Evolutionary conservation across 805 yeast genomes (phyloP).

Genomic region (Wickerhamomyces canadensis): DNA sequence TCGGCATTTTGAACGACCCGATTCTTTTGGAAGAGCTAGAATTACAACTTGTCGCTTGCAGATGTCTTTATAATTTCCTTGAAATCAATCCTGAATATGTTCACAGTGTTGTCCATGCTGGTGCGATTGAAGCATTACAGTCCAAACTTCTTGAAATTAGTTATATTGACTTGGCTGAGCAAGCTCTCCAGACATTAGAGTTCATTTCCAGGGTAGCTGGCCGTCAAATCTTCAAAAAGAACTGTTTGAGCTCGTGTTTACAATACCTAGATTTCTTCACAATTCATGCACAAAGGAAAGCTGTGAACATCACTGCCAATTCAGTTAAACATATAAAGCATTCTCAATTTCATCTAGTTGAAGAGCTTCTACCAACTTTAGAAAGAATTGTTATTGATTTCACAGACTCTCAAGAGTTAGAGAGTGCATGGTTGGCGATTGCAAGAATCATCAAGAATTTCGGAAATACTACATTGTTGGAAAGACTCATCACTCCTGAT

Average conservation of each 20-base stretch:
- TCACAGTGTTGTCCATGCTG: constrained; percentile 54
- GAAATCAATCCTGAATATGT: constrained; percentile 68
- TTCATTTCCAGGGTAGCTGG: constrained; percentile 53
- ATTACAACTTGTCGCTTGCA: constrained; percentile 74
- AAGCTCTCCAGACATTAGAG: constrained; percentile 72
- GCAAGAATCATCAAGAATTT: constrained; percentile 52
- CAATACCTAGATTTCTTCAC: constrained; percentile 84
- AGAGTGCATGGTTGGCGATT: constrained; percentile 60
- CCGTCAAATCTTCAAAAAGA: constrained; percentile 45
- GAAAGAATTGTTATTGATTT: constrained; percentile 47
- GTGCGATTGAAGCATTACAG: constrained; percentile 62
- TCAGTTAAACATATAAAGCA: constrained; percentile 47
- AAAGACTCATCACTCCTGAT: constrained; percentile 33
- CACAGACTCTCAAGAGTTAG: constrained; percentile 55
- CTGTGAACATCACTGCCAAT: constrained; percentile 66
- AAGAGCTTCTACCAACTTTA: constrained; percentile 54
- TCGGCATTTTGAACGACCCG: constrained; percentile 54
- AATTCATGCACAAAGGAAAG: constrained; percentile 80
- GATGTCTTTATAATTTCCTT: constrained; percentile 75
- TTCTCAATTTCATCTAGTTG: constrained; percentile 41
- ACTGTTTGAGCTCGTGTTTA: constrained; percentile 61
- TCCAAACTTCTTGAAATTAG: constrained; percentile 65
- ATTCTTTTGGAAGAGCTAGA: constrained; percentile 60
- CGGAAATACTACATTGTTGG: constrained; percentile 38
- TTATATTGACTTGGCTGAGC: constrained; percentile 89